Evolutionary conservation across 192 early-diverging fungal species (phyloP).

Genomic region (Diversispora eburnea): DNA sequence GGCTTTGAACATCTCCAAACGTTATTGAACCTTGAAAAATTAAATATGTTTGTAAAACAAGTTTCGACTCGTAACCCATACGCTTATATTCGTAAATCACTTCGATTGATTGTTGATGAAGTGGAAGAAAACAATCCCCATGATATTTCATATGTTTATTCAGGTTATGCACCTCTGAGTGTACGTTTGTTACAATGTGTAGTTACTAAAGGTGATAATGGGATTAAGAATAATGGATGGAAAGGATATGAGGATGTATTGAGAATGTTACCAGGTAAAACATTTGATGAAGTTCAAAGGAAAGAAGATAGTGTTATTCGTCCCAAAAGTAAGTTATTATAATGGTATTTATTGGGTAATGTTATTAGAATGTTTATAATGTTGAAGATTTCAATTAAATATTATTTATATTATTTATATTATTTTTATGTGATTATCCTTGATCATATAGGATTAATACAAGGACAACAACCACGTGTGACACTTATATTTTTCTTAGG

Average conservation of each 20-base stretch:
- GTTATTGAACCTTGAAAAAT: slow-evolving; percentile 67
- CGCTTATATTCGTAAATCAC: slow-evolving; percentile 59
- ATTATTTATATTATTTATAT: no score
- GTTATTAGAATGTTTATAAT: no score
- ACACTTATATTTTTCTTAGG: slow-evolving; percentile 93
- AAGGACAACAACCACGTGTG: slow-evolving; percentile 53
- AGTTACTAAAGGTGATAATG: slow-evolving; percentile 28
- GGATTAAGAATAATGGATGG: slow-evolving; percentile 66
- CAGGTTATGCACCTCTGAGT: slow-evolving; percentile 89
- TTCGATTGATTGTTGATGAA: slow-evolving; percentile 83
- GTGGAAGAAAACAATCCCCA: slow-evolving; percentile 79
- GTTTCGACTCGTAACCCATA: slow-evolving; percentile 47
- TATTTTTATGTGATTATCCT: slow-evolving; percentile 27
- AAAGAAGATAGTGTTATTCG: slow-evolving; percentile 48
- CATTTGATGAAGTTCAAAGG: slow-evolving; percentile 74
- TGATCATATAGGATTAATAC: slow-evolving; percentile 35
- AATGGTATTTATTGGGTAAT: no score
- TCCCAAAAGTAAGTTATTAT: slow-evolving; percentile 42
- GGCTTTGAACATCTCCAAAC: slow-evolving; percentile 88
- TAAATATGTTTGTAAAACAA: slow-evolving; percentile 62
- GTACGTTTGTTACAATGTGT: slow-evolving; percentile 85
- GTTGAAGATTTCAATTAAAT: no score
- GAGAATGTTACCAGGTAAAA: slow-evolving; percentile 69
- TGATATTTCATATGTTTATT: slow-evolving; percentile 91
- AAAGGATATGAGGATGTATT: slow-evolving; percentile 85